Percentiles rank a stretch among this genome's conserved stretches.
phyloP scores from a whole-genome alignment of 2,329 filamentous ascomycete species.

The Colletotrichum sidae region DNA sequence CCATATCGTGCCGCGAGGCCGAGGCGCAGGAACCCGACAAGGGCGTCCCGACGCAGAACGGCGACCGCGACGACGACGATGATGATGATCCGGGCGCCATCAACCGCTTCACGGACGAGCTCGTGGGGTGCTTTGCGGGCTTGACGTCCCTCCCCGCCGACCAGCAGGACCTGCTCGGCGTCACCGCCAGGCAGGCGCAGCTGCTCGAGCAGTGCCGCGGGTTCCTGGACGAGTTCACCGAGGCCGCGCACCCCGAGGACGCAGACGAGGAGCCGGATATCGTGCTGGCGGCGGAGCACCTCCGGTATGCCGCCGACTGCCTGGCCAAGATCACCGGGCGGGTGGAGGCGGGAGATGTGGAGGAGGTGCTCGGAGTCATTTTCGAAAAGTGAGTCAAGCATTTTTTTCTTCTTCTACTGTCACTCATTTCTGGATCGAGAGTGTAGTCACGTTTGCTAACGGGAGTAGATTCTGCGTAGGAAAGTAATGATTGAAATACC shows the following conservation, averaged over 20 bases:
- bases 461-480: conserved; percentile 65
- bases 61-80: conserved; percentile 41
- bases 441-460: conserved; percentile 5
- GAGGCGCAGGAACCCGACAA: conserved; percentile 41
- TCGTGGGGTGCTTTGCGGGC: conserved; percentile 74
- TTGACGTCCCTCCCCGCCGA: conserved; percentile 79
- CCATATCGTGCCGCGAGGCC: conserved; percentile 80
- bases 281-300: conserved; percentile 88
- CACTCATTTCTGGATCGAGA: not conserved
- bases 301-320: conserved; percentile 82
- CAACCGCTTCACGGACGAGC: conserved; percentile 72
- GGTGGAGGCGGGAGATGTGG: conserved; percentile 88
- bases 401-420: not conserved
- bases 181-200: conserved; percentile 88
- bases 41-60: conserved; percentile 7
- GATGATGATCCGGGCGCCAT: conserved; percentile 74
- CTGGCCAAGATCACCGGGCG: conserved; percentile 90
- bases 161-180: conserved; percentile 86
- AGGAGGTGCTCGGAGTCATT: conserved; percentile 95
- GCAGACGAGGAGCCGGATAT: conserved; percentile 75
- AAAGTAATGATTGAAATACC: conserved; percentile 51
- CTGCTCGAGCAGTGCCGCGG: conserved; percentile 79
- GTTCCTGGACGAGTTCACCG: conserved; percentile 80
- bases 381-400: conserved; percentile 86
- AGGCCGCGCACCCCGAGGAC: conserved; percentile 58